A percentile compares a stretch with the other conserved stretches of the same genome.
These are phyloP conservation scores for Dacryopinax spathularia DNA, from an alignment of 768 basidiomycete genomes.

Conservation along the genomic window DNA sequence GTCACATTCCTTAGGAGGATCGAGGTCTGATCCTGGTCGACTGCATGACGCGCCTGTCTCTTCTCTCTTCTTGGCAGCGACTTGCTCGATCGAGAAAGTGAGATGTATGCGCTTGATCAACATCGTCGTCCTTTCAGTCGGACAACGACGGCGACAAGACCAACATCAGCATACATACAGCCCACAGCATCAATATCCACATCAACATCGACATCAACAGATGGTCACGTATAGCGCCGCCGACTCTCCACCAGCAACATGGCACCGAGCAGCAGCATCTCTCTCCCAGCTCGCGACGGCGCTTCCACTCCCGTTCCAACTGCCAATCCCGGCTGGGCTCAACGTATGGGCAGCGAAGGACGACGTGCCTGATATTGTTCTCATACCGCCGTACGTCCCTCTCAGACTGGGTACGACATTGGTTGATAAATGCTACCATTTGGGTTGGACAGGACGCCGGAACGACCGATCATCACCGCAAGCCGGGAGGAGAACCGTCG, in stretches of 20 bases:
- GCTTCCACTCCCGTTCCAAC: not conserved
- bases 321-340: not conserved
- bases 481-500: not conserved
- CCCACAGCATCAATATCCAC: too few species aligned
- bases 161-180: too few species aligned
- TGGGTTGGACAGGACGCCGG: not conserved
- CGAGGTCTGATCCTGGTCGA: too few species aligned
- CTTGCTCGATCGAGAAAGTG: too few species aligned
- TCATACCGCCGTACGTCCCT: not conserved
- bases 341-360: not conserved
- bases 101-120: too few species aligned
- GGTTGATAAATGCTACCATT: not conserved
- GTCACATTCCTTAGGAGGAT: too few species aligned
- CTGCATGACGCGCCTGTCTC: too few species aligned
- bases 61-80: too few species aligned
- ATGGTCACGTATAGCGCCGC: too few species aligned
- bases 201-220: too few species aligned
- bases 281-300: not conserved
- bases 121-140: too few species aligned
- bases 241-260: not conserved
- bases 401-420: not conserved
- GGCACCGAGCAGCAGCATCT: not conserved
- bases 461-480: not conserved
- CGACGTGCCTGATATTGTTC: not conserved
- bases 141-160: too few species aligned